Conservation (phyloP, 345 rosid genomes). For the Salix arbutifolia region DNA sequence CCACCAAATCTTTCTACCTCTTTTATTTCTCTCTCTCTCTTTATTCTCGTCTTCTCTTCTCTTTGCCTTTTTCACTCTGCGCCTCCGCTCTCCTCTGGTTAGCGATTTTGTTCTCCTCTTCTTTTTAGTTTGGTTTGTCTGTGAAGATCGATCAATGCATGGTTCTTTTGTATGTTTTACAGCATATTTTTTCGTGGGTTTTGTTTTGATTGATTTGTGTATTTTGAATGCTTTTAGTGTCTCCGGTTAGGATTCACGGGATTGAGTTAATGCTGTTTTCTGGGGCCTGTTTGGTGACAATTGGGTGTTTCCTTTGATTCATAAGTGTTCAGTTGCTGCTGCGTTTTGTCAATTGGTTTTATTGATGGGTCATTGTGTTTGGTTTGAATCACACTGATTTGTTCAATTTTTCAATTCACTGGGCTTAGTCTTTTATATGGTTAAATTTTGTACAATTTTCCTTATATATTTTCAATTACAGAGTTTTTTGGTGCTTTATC, state of each 20-base stretch:
- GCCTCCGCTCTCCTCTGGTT: background rate
- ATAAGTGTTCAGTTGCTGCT: background rate
- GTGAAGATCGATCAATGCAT: constrained; percentile 10
- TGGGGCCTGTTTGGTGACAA: background rate
- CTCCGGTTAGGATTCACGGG: background rate
- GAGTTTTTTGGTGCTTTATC: background rate
- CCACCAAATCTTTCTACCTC: constrained; percentile 1
- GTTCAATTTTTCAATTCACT: background rate
- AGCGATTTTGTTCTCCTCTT: background rate
- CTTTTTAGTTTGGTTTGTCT: background rate
- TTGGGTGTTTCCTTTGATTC: background rate
- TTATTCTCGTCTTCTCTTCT: background rate
- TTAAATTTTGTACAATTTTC: background rate
- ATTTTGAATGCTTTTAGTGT: background rate
- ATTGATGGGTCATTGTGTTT: background rate
- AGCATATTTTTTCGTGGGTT: background rate
- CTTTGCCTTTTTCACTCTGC: background rate
- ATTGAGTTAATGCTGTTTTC: background rate
- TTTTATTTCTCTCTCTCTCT: constrained; percentile 2
- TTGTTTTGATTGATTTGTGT: constrained; percentile 4
- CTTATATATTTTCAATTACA: background rate
- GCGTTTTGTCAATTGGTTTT: background rate
- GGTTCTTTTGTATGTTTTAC: background rate
- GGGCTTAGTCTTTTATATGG: background rate
- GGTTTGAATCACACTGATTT: background rate